These are phyloP conservation scores for Paramecium octaurelia DNA, from an alignment of 73 alveolate species.

Conservation along the genomic window DNA sequence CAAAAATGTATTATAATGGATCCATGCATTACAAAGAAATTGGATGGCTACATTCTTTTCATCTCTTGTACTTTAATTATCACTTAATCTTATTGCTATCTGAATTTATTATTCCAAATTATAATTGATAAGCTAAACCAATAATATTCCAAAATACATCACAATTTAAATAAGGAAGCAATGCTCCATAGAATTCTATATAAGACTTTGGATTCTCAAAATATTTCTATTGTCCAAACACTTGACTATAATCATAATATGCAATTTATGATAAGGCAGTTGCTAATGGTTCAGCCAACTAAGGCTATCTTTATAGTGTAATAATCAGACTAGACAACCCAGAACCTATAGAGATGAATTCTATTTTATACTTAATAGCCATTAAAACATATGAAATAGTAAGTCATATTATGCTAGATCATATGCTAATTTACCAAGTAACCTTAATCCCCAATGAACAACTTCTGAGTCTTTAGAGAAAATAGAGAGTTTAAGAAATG, in stretches of 20 bases:
- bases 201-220: background rate
- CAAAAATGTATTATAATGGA: background rate
- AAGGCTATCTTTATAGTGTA: background rate
- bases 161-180: background rate
- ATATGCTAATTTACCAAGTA: slow-evolving; percentile 3
- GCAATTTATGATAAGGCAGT: background rate
- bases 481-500: background rate
- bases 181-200: slow-evolving; percentile 4
- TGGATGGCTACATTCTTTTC: background rate
- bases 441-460: slow-evolving; percentile 5
- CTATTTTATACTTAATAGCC: background rate
- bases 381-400: slow-evolving; percentile 5
- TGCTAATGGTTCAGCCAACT: slow-evolving; percentile 7
- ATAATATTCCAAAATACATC: background rate
- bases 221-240: background rate
- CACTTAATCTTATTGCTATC: background rate
- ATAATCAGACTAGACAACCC: background rate
- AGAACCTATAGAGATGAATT: background rate
- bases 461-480: slow-evolving; percentile 26
- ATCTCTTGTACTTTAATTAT: background rate
- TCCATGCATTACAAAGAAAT: slow-evolving; percentile 33
- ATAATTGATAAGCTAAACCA: background rate
- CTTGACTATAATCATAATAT: background rate
- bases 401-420: slow-evolving; percentile 12
- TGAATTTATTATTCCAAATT: background rate